Conservation (phyloP, 495 filamentous ascomycete genomes). For the Chaetomium tenue region DNA sequence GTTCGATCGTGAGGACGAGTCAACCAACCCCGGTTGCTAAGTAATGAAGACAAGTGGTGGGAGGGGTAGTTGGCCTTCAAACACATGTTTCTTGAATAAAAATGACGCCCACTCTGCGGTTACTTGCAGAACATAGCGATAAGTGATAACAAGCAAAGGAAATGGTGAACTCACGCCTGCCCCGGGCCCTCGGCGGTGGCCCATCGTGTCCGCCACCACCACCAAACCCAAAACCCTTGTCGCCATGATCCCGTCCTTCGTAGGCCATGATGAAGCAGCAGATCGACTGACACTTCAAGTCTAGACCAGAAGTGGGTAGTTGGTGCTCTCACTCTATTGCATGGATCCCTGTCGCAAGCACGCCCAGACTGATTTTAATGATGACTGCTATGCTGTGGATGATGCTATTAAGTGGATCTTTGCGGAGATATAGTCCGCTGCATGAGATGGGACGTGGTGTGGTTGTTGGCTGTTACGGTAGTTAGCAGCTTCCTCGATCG, state of each 20-base stretch:
- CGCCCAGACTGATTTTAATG: background rate
- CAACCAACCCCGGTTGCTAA: background rate
- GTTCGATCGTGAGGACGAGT: too few relatives aligned
- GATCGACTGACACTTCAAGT: background rate
- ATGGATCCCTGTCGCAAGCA: conserved; percentile 1
- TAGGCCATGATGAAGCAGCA: conserved; percentile 40
- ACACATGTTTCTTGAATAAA: background rate
- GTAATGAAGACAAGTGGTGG: background rate
- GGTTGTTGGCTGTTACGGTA: background rate
- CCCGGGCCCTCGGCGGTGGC: conserved; percentile 30
- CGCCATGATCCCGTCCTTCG: conserved; percentile 44
- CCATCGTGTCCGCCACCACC: conserved; percentile 30
- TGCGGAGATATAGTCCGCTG: background rate
- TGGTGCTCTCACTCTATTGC: background rate
- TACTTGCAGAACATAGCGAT: background rate
- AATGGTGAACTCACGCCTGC: conserved; percentile 22
- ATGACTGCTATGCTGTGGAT: background rate
- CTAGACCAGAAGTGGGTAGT: background rate
- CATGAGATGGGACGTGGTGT: background rate
- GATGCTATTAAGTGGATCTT: background rate
- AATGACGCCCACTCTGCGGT: too few relatives aligned
- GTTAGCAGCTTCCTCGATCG: background rate
- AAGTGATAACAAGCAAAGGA: background rate
- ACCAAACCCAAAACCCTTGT: conserved; percentile 26
- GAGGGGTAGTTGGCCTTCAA: background rate